Evolutionary conservation across 352 stramenopile genomes (phyloP).

Genomic region (Phytophthora lateralis): DNA sequence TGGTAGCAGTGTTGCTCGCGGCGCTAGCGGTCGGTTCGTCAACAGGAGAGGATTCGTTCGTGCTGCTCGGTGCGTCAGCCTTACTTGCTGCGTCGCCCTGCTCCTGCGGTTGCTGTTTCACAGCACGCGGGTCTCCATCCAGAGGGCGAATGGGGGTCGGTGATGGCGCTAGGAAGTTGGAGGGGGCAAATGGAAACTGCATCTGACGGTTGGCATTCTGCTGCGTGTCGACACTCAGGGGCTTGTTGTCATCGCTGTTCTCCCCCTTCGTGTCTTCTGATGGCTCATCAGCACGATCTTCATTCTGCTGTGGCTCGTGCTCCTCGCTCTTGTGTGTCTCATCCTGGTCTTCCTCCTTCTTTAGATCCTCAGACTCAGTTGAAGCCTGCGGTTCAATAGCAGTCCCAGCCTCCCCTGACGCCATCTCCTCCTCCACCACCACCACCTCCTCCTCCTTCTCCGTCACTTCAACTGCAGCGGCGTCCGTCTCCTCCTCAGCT

Average conservation of each 20-base stretch:
- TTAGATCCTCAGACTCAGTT: neutral
- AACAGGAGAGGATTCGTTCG: neutral
- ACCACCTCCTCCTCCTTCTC: no score
- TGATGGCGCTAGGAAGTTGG: constrained; percentile 66
- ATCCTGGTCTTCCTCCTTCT: neutral
- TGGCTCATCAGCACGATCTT: neutral
- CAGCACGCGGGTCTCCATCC: constrained; percentile 60
- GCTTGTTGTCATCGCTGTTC: neutral
- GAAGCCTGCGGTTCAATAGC: neutral
- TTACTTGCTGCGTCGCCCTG: constrained; percentile 5
- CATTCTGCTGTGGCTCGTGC: neutral
- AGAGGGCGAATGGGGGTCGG: constrained; percentile 81
- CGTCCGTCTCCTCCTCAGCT: no score
- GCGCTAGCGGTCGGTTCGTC: constrained; percentile 11
- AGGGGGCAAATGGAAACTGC: constrained; percentile 65
- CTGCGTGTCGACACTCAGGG: constrained; percentile 27
- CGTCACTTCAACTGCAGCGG: no score
- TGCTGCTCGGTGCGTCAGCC: constrained; percentile 6
- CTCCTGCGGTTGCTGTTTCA: constrained; percentile 32
- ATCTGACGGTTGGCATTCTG: constrained; percentile 26
- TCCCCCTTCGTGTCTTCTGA: constrained; percentile 1
- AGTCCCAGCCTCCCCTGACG: neutral
- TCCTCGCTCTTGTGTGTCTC: neutral
- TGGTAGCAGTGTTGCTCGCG: constrained; percentile 4
- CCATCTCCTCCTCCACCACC: neutral